phyloP scores from a whole-genome alignment of 257 asterid genomes.

The Ilex asprella region DNA sequence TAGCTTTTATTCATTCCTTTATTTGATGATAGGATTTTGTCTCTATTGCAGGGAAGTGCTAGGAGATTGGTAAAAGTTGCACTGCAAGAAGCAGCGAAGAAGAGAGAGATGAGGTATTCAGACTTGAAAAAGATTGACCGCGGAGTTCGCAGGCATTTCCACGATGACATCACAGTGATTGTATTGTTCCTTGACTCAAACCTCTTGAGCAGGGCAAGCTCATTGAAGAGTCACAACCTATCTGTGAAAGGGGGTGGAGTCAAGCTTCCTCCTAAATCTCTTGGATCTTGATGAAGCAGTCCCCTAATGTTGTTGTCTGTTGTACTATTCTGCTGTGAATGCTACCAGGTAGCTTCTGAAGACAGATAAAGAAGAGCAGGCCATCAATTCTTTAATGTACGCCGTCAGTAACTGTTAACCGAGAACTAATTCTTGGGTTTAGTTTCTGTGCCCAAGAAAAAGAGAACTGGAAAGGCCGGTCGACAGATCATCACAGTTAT shows the following conservation, averaged over 20 bases:
- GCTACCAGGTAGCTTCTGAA: not conserved
- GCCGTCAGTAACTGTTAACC: not conserved
- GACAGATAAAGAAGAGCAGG: not conserved
- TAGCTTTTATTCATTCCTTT: no score
- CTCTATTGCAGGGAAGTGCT: slow-evolving; percentile 64
- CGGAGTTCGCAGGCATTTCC: slow-evolving; percentile 86
- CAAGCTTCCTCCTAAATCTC: slow-evolving; percentile 23
- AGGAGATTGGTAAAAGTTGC: slow-evolving; percentile 73
- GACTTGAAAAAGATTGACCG: slow-evolving; percentile 86
- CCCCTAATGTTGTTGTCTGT: not conserved
- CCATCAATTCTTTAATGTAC: not conserved
- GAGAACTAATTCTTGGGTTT: not conserved
- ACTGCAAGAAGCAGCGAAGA: slow-evolving; percentile 81
- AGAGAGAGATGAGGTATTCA: slow-evolving; percentile 89
- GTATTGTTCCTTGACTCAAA: slow-evolving; percentile 69
- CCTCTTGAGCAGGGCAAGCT: slow-evolving; percentile 66
- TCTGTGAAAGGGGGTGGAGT: slow-evolving; percentile 71
- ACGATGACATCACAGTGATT: slow-evolving; percentile 74
- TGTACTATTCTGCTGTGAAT: not conserved
- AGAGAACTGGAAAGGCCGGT: no score
- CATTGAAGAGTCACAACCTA: slow-evolving; percentile 35
- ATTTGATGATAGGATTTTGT: no score
- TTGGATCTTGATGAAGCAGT: not conserved
- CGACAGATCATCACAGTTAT: no score
- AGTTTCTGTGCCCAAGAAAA: no score